Conservation (phyloP, 2,329 filamentous ascomycete species). For the Epichloe typhina region DNA sequence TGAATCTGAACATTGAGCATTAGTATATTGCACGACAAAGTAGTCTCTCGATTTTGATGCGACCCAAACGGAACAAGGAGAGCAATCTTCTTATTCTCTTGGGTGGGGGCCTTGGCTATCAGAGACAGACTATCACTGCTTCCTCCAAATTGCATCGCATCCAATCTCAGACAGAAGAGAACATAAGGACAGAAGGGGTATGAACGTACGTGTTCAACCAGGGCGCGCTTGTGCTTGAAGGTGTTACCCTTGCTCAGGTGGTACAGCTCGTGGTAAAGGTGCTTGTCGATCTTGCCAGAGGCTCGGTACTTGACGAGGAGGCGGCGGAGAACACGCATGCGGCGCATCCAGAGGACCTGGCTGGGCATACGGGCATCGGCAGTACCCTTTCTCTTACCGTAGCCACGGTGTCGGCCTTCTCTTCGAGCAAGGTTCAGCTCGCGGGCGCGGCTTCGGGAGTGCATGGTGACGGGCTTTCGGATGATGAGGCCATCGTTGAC, state of each 20-base stretch:
- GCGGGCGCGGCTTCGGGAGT: conserved; percentile 93
- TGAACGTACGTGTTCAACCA: conserved; percentile 95
- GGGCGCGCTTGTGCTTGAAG: conserved; percentile 99
- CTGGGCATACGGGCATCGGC: conserved; percentile 98
- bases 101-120: not conserved
- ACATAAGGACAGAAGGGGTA: not conserved
- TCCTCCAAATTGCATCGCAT: not conserved
- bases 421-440: conserved; percentile 89
- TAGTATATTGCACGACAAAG: not conserved
- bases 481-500: conserved; percentile 99
- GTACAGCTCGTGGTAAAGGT: conserved; percentile 99
- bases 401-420: conserved; percentile 95
- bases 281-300: conserved; percentile 99
- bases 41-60: not conserved
- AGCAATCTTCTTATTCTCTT: not conserved
- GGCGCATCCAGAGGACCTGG: conserved; percentile 99
- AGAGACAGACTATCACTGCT: not conserved
- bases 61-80: no score
- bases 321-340: conserved; percentile 96
- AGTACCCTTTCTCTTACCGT: conserved; percentile 99
- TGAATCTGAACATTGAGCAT: conserved; percentile 57
- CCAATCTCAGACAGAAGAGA: not conserved
- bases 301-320: conserved; percentile 99
- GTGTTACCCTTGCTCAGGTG: conserved; percentile 99
- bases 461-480: conserved; percentile 99